Percentiles rank a stretch among this genome's conserved stretches.
Conservation (phyloP, 176 grass and related monocot genomes). For the Puccinellia tenuiflora region DNA sequence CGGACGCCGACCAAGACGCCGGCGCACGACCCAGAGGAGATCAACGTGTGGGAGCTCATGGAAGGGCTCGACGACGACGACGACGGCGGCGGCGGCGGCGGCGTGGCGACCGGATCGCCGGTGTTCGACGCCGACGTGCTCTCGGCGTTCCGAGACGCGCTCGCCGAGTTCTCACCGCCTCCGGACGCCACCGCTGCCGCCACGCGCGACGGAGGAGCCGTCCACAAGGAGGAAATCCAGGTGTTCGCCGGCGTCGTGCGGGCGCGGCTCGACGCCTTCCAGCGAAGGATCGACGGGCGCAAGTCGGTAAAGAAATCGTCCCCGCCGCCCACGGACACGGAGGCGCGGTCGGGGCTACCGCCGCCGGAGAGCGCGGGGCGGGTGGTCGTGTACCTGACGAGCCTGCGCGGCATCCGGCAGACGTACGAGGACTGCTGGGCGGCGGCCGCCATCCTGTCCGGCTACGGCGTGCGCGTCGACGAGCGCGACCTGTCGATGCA, state of each 20-base stretch:
- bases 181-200: background rate
- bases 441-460: conserved; percentile 38
- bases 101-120: conserved; percentile 9
- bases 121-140: conserved; percentile 46
- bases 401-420: conserved; percentile 71
- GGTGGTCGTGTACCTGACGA: conserved; percentile 77
- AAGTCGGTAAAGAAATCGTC: background rate
- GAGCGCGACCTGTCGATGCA: conserved; percentile 91
- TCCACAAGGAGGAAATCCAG: conserved; percentile 25
- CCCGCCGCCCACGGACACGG: background rate
- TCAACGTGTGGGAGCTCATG: conserved; percentile 99
- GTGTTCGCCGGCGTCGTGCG: conserved; percentile 57
- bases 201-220: too few species aligned
- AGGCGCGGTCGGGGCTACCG: background rate
- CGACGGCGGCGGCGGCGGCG: too few species aligned
- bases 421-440: conserved; percentile 77
- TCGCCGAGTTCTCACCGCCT: conserved; percentile 22
- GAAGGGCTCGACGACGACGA: conserved; percentile 29
- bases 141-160: conserved; percentile 39
- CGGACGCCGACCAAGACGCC: conserved; percentile 81
- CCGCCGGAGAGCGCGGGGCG: conserved; percentile 47
- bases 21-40: conserved; percentile 57
- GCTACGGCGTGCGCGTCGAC: conserved; percentile 67
- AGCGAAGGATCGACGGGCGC: conserved; percentile 54
- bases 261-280: conserved; percentile 45